Conservation (phyloP, 768 basidiomycete species). For the Suillus spraguei region DNA sequence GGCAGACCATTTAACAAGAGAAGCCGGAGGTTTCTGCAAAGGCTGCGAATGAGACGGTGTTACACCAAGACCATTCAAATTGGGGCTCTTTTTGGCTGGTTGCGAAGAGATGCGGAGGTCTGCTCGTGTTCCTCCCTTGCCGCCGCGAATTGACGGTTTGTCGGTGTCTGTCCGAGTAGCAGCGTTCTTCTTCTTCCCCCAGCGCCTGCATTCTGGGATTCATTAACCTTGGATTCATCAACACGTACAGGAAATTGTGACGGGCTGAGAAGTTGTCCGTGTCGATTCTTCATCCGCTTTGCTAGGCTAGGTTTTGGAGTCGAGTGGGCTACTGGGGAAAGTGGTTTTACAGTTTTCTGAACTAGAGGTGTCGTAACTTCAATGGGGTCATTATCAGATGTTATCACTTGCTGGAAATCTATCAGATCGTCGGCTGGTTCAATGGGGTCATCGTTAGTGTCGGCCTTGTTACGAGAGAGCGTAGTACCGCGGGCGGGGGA, state of each 20-base stretch:
- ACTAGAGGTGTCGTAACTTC: conserved; percentile 20
- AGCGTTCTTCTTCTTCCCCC: neutral
- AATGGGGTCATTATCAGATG: conserved; percentile 31
- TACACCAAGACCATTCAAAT: too few relatives aligned
- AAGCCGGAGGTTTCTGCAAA: conserved; percentile 13
- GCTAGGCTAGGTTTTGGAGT: conserved; percentile 37
- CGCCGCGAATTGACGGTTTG: neutral
- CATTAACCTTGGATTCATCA: neutral
- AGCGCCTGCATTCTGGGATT: neutral
- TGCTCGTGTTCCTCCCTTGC: neutral
- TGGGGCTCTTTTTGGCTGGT: neutral
- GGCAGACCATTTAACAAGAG: conserved; percentile 32
- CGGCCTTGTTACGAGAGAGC: neutral
- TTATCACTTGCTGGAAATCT: conserved; percentile 14
- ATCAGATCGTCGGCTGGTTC: conserved; percentile 43
- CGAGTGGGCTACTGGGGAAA: conserved; percentile 14
- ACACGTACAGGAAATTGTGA: conserved; percentile 2
- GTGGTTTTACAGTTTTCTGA: conserved; percentile 13
- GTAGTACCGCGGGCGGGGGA: neutral
- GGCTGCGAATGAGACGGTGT: conserved; percentile 5
- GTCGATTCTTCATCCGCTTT: conserved; percentile 46
- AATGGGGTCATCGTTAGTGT: conserved; percentile 41
- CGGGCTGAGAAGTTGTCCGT: neutral
- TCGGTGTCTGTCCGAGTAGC: neutral
- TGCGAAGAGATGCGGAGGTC: neutral